These are phyloP conservation scores for Rhazya stricta DNA, from an alignment of 257 asterid species.

Conservation along the genomic window DNA sequence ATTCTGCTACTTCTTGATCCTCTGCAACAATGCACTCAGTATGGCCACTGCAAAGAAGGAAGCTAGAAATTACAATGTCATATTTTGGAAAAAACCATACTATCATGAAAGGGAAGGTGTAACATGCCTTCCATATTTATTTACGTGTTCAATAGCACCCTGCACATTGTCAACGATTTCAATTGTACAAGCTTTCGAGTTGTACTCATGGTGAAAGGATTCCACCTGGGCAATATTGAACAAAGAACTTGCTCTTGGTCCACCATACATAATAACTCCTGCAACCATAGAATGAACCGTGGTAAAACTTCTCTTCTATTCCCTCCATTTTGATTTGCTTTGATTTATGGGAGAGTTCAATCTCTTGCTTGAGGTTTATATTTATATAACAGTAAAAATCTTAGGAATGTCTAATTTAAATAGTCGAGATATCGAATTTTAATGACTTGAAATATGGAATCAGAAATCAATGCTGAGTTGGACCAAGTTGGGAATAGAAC, in stretches of 20 bases:
- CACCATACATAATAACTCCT: constrained; percentile 55
- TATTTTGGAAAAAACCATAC: not conserved
- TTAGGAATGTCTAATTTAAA: not conserved
- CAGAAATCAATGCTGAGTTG: not conserved
- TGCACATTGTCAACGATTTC: constrained; percentile 51
- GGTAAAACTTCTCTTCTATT: not conserved
- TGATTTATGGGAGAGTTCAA: not conserved
- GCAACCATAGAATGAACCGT: constrained; percentile 6
- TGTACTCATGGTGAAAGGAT: constrained; percentile 54
- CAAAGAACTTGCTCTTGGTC: constrained; percentile 45
- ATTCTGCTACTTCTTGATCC: constrained; percentile 25
- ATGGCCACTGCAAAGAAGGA: constrained; percentile 26
- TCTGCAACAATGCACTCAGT: constrained; percentile 33
- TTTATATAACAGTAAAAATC: not conserved
- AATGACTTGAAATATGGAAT: not conserved
- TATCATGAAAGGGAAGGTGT: not conserved
- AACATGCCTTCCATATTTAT: constrained; percentile 52
- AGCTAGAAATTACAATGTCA: not conserved
- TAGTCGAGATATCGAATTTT: not conserved
- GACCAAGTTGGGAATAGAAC: not conserved
- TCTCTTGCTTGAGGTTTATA: not conserved
- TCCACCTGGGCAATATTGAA: constrained; percentile 29
- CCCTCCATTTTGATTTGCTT: not conserved
- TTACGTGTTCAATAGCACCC: constrained; percentile 47
- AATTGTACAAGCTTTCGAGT: constrained; percentile 49